Conservation (phyloP, 2,329 filamentous ascomycete genomes). For the Aspergillus sp. region DNA sequence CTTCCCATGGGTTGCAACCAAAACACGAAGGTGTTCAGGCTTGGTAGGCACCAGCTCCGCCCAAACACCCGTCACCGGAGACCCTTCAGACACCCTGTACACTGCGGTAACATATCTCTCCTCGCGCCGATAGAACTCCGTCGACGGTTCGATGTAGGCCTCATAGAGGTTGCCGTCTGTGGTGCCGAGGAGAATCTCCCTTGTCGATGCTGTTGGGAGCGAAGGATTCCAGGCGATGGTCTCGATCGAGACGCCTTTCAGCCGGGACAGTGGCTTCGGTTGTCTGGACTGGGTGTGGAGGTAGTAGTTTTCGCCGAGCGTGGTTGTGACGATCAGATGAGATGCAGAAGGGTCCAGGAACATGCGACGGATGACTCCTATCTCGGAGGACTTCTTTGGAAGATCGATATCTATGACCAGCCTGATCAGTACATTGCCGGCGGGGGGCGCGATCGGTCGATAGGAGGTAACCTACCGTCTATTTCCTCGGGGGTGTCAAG, state of each 20-base stretch:
- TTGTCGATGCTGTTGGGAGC: conserved; percentile 85
- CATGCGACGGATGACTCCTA: conserved; percentile 90
- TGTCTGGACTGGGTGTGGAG: conserved; percentile 92
- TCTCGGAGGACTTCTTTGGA: conserved; percentile 86
- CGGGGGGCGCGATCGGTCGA: not conserved
- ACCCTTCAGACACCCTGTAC: conserved; percentile 77
- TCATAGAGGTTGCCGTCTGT: conserved; percentile 96
- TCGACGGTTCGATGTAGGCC: conserved; percentile 88
- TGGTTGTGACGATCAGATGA: conserved; percentile 87
- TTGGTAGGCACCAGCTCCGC: conserved; percentile 70
- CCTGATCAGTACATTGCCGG: conserved; percentile 15
- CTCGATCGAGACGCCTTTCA: conserved; percentile 86
- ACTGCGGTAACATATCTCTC: conserved; percentile 87
- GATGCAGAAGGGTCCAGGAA: conserved; percentile 97
- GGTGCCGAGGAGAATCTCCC: conserved; percentile 88
- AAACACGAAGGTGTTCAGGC: conserved; percentile 70
- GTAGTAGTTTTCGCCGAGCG: conserved; percentile 94
- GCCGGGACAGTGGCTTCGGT: conserved; percentile 73
- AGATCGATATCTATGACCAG: conserved; percentile 81
- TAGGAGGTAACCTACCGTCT: conserved; percentile 60
- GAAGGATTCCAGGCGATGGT: conserved; percentile 94
- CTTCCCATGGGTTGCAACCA: conserved; percentile 75
- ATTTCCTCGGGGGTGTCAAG: conserved; percentile 92
- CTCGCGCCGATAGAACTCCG: conserved; percentile 92
- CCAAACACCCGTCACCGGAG: conserved; percentile 77